phyloP scores from a whole-genome alignment of 768 basidiomycete genomes.

The Termitomyces sp. region DNA sequence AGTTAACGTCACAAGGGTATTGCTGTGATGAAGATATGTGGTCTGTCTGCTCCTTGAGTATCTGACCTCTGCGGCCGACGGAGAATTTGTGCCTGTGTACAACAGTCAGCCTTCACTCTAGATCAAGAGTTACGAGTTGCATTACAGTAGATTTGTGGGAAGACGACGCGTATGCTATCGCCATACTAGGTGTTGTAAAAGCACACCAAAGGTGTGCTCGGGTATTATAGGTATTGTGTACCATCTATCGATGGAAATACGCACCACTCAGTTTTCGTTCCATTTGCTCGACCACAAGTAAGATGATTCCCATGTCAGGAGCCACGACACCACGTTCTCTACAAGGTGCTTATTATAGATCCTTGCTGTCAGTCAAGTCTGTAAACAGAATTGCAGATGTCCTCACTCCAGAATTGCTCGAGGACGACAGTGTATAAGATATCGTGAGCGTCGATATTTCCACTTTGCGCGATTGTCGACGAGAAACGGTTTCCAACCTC shows the following conservation, averaged over 20 bases:
- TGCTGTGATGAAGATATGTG: slow-evolving; percentile 53
- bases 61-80: slow-evolving; percentile 27
- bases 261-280: slow-evolving; percentile 14
- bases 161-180: slow-evolving; percentile 63
- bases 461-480: slow-evolving; percentile 8
- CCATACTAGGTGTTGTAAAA: slow-evolving; percentile 82
- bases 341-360: slow-evolving; percentile 25
- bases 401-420: slow-evolving; percentile 47
- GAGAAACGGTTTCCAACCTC: slow-evolving; percentile 42
- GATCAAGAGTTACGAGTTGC: not conserved
- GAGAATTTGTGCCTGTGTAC: slow-evolving; percentile 31
- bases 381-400: not conserved
- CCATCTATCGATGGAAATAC: not conserved
- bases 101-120: not conserved
- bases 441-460: slow-evolving; percentile 49
- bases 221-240: not conserved
- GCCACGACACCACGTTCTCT: slow-evolving; percentile 30
- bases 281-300: slow-evolving; percentile 45
- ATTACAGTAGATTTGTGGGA: slow-evolving; percentile 52
- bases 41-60: slow-evolving; percentile 16
- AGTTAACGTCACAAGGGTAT: slow-evolving; percentile 29
- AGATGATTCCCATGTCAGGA: slow-evolving; percentile 56
- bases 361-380: not conserved
- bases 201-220: slow-evolving; percentile 75
- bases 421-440: slow-evolving; percentile 39